A percentile compares a stretch with the other conserved stretches of the same genome.
Evolutionary conservation across 192 early-diverging fungal species (phyloP).

Genomic region (Coemansia sp.): DNA sequence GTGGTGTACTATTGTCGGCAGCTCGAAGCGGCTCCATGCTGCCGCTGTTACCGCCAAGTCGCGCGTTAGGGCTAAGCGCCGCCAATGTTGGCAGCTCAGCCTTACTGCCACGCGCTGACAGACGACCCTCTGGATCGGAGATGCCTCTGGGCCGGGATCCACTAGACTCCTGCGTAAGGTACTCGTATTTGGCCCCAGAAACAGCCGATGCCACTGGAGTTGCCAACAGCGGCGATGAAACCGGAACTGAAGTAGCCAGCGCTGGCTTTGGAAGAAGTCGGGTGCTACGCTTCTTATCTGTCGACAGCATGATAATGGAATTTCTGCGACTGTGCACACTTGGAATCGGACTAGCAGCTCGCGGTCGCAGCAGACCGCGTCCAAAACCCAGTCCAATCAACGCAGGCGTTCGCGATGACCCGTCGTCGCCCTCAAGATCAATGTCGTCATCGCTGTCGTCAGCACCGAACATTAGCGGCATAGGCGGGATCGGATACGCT

Average conservation of each 20-base stretch:
- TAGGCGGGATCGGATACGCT: conserved; percentile 32
- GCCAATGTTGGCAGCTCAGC: background rate
- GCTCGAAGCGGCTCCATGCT: conserved; percentile 2
- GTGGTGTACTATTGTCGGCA: background rate
- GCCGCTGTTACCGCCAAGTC: background rate
- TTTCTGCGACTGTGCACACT: conserved; percentile 14
- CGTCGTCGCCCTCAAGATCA: conserved; percentile 68
- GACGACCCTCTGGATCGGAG: conserved; percentile 44
- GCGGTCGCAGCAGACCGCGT: conserved; percentile 17
- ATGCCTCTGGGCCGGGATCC: conserved; percentile 29
- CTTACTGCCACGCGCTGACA: conserved; percentile 20
- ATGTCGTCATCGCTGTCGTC: conserved; percentile 68
- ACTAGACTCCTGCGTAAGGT: conserved; percentile 16
- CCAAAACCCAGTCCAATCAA: conserved; percentile 25
- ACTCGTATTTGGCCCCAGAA: conserved; percentile 19
- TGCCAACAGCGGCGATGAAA: conserved; percentile 16
- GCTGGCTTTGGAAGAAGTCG: conserved; percentile 11
- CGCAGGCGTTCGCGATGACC: conserved; percentile 49
- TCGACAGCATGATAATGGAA: background rate
- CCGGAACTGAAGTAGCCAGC: conserved; percentile 22
- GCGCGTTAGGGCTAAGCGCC: background rate
- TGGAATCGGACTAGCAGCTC: conserved; percentile 12
- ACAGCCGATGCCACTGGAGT: conserved; percentile 18
- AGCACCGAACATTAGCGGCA: conserved; percentile 53
- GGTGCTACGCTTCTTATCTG: conserved; percentile 2